A percentile compares a stretch with the other conserved stretches of the same genome.
Conservation (phyloP, 2,329 filamentous ascomycete genomes). For the Capronia coronata region DNA sequence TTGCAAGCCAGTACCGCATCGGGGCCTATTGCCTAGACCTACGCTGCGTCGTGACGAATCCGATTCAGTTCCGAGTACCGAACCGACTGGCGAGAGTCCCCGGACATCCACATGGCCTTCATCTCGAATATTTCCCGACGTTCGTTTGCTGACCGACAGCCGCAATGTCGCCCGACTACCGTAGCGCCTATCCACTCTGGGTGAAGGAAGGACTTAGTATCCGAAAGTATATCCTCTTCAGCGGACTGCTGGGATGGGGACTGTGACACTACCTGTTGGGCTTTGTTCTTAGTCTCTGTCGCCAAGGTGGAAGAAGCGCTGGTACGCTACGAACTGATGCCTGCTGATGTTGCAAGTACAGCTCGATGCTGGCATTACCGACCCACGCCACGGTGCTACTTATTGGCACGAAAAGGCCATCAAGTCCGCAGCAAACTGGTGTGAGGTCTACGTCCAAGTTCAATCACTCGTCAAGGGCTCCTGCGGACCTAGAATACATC, state of each 20-base stretch:
- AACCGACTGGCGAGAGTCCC: conserved; percentile 4
- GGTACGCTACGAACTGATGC: no score
- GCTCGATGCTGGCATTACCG: neutral
- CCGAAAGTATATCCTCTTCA: neutral
- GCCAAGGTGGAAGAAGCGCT: no score
- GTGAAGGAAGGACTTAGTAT: neutral
- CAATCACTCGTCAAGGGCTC: no score
- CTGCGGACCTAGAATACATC: no score
- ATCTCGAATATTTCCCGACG: neutral
- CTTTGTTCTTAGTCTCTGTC: no score
- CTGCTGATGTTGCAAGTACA: no score
- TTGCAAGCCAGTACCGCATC: neutral
- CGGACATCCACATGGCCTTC: neutral
- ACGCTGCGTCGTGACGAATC: neutral
- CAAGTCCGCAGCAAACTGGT: no score
- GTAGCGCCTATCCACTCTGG: conserved; percentile 1
- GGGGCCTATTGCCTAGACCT: neutral
- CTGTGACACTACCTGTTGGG: no score
- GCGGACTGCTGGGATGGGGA: no score
- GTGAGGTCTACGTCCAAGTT: no score
- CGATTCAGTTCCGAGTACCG: conserved; percentile 6
- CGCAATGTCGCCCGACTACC: conserved; percentile 5
- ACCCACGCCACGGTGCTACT: no score
- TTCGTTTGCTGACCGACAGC: neutral
- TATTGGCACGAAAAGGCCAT: no score